Conservation (phyloP, 192 early-diverging fungal species). For the Pilobolus umbonatus region DNA sequence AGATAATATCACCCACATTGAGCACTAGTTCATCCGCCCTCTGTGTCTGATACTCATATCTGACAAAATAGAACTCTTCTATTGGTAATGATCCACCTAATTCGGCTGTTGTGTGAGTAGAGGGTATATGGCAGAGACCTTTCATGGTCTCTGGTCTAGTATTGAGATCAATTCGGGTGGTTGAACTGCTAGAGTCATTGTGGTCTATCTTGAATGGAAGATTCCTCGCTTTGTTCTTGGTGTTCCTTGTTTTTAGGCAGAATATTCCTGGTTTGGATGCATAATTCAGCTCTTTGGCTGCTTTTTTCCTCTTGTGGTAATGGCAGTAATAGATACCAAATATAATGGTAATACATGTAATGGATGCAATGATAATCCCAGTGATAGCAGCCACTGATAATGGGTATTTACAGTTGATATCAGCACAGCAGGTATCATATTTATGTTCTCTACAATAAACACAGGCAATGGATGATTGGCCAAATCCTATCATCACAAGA, state of each 20-base stretch:
- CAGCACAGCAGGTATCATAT: slow-evolving; percentile 13
- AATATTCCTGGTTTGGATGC: not conserved
- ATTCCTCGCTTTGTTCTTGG: not conserved
- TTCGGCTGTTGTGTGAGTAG: too few species aligned
- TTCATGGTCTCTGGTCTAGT: too few species aligned
- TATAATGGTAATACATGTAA: not conserved
- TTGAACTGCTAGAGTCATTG: too few species aligned
- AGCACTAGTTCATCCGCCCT: slow-evolving; percentile 76
- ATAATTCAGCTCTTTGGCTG: not conserved
- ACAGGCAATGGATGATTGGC: slow-evolving; percentile 7
- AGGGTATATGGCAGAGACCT: too few species aligned
- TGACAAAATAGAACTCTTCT: slow-evolving; percentile 29
- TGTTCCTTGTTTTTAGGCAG: not conserved
- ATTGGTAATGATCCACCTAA: too few species aligned
- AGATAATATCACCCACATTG: slow-evolving; percentile 66
- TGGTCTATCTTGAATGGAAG: too few species aligned
- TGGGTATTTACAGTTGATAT: not conserved
- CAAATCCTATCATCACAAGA: not conserved
- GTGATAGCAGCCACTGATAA: slow-evolving; percentile 12
- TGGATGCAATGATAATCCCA: slow-evolving; percentile 18
- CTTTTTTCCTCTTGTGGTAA: not conserved
- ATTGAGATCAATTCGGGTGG: too few species aligned
- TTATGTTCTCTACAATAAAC: slow-evolving; percentile 2
- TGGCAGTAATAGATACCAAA: not conserved
- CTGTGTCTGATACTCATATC: slow-evolving; percentile 58